A percentile compares a stretch with the other conserved stretches of the same genome.
phyloP scores from a whole-genome alignment of 495 filamentous ascomycete genomes.

The Sordaria brevicollis region DNA sequence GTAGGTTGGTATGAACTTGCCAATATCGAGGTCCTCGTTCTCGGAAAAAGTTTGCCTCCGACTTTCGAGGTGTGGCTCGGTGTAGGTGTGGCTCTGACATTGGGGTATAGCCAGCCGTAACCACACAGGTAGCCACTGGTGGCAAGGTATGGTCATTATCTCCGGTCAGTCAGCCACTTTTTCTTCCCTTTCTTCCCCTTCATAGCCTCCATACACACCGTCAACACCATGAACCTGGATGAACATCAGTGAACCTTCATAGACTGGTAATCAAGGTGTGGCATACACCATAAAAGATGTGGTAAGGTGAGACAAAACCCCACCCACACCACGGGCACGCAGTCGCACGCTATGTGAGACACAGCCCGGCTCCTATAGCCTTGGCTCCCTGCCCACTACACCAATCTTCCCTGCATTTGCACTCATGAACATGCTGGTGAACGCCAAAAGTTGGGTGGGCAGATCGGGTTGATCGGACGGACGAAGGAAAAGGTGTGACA shows the following conservation, averaged over 20 bases:
- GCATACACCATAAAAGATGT: too few species aligned
- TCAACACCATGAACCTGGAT: background rate
- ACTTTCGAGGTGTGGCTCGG: background rate
- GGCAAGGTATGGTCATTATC: background rate
- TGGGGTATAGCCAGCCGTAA: background rate
- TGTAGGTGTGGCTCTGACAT: background rate
- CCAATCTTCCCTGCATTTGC: too few species aligned
- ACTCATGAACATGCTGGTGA: too few species aligned
- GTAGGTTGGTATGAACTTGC: too few species aligned
- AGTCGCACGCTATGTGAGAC: background rate
- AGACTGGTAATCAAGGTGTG: background rate
- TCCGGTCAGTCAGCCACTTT: background rate
- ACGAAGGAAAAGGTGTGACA: background rate
- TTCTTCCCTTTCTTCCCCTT: background rate
- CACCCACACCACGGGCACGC: background rate
- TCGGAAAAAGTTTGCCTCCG: background rate
- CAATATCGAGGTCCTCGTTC: too few species aligned
- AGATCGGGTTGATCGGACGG: background rate
- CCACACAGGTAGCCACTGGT: background rate
- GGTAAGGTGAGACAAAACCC: background rate
- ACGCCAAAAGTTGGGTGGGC: background rate
- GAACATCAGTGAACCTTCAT: too few species aligned
- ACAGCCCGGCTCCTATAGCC: background rate
- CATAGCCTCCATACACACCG: too few species aligned
- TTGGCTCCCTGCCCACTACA: background rate